These are phyloP conservation scores for Coniochaeta sp. DNA, from an alignment of 2,329 filamentous ascomycete genomes.

Conservation along the genomic window DNA sequence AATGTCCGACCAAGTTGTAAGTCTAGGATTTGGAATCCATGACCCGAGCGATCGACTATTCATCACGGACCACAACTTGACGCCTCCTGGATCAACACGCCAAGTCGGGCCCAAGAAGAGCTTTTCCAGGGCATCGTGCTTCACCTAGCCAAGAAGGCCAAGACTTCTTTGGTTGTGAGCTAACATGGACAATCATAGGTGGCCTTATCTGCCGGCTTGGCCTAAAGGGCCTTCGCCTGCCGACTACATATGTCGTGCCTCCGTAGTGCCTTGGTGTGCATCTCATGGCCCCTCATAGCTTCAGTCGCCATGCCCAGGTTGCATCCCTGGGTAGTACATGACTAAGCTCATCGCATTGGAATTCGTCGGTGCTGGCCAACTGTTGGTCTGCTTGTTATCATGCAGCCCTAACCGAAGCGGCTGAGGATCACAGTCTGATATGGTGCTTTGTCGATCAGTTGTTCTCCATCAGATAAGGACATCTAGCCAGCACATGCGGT, in stretches of 20 bases:
- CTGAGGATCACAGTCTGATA: neutral
- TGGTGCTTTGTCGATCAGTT: neutral
- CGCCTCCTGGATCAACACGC: no score
- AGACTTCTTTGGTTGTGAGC: no score
- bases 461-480: neutral
- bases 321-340: neutral
- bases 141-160: neutral
- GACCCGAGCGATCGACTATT: no score
- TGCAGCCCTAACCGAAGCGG: neutral
- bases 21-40: no score
- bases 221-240: neutral
- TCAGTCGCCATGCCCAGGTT: neutral
- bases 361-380: neutral
- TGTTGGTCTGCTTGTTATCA: neutral
- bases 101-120: no score
- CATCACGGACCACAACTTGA: no score
- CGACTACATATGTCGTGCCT: neutral
- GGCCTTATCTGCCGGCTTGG: neutral
- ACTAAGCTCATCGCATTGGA: neutral
- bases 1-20: no score
- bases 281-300: neutral
- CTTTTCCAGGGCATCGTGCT: no score
- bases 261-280: neutral
- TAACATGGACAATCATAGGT: neutral
- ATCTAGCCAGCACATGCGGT: neutral